Conservation (phyloP, 176 grass and related monocot species). For the Aegilops umbellulata region DNA sequence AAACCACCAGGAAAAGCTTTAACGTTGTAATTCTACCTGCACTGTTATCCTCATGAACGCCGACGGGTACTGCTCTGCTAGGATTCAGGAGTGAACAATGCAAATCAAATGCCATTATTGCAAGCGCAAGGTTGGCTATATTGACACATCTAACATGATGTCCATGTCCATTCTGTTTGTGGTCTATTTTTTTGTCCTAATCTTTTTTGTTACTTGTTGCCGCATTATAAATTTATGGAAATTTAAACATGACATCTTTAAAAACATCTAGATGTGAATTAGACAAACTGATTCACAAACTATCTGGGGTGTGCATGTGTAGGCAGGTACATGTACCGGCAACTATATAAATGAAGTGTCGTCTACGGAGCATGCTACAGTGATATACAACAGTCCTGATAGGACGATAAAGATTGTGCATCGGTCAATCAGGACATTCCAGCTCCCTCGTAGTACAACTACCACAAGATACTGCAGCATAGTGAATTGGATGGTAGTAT, state of each 20-base stretch:
- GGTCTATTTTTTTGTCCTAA: too few species aligned
- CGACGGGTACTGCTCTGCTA: neutral
- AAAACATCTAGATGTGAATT: too few species aligned
- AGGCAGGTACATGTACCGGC: neutral
- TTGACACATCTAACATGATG: too few species aligned
- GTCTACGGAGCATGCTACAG: too few species aligned
- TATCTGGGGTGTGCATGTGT: constrained; percentile 6
- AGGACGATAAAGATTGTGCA: neutral
- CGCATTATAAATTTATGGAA: too few species aligned
- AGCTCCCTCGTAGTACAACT: neutral
- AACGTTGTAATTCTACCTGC: constrained; percentile 11
- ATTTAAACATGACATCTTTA: too few species aligned
- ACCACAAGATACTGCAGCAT: neutral
- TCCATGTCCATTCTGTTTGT: too few species aligned
- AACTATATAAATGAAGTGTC: constrained; percentile 23
- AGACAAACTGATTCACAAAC: too few species aligned
- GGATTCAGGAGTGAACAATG: neutral
- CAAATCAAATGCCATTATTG: neutral
- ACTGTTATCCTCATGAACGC: constrained; percentile 2
- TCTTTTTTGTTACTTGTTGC: too few species aligned
- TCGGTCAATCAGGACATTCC: neutral
- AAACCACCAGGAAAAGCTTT: constrained; percentile 4
- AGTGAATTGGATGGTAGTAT: neutral
- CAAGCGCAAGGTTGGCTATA: neutral
- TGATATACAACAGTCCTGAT: neutral